A percentile compares a stretch with the other conserved stretches of the same genome.
These are phyloP conservation scores for Komagataella pastoris DNA, from an alignment of 805 yeast species.

Conservation along the genomic window DNA sequence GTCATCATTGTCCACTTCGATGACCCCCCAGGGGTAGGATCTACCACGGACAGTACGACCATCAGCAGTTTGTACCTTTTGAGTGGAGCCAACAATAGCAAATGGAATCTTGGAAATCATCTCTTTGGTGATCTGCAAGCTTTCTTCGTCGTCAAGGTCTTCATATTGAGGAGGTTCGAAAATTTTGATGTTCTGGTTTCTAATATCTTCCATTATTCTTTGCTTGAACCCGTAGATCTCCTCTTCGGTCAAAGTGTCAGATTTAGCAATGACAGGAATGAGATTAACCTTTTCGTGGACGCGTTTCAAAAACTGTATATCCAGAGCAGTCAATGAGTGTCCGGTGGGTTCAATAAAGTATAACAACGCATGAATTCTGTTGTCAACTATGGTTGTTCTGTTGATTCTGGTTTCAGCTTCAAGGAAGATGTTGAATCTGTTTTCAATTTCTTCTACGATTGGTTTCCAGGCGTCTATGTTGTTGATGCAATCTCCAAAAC, in stretches of 20 bases:
- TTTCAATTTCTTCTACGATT: slow-evolving; percentile 77
- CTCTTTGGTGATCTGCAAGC: slow-evolving; percentile 47
- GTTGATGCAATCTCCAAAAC: slow-evolving; percentile 85
- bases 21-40: slow-evolving; percentile 92
- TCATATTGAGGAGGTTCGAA: slow-evolving; percentile 73
- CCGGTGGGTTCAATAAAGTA: slow-evolving; percentile 97
- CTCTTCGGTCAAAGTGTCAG: slow-evolving; percentile 83
- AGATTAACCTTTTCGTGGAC: slow-evolving; percentile 86
- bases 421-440: slow-evolving; percentile 75
- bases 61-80: slow-evolving; percentile 51
- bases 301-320: slow-evolving; percentile 75
- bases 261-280: slow-evolving; percentile 89
- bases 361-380: slow-evolving; percentile 84
- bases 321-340: slow-evolving; percentile 80
- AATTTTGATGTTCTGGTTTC: slow-evolving; percentile 55
- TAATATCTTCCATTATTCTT: slow-evolving; percentile 66
- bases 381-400: slow-evolving; percentile 60
- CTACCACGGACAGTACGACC: slow-evolving; percentile 85
- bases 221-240: slow-evolving; percentile 69
- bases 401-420: slow-evolving; percentile 80
- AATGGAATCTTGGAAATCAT: slow-evolving; percentile 71
- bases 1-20: slow-evolving; percentile 88
- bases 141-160: slow-evolving; percentile 76
- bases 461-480: slow-evolving; percentile 79
- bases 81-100: slow-evolving; percentile 88